A percentile compares a stretch with the other conserved stretches of the same genome.
Conservation (phyloP, 371 early-diverging fungal genomes). For the Mucor piriformis region DNA sequence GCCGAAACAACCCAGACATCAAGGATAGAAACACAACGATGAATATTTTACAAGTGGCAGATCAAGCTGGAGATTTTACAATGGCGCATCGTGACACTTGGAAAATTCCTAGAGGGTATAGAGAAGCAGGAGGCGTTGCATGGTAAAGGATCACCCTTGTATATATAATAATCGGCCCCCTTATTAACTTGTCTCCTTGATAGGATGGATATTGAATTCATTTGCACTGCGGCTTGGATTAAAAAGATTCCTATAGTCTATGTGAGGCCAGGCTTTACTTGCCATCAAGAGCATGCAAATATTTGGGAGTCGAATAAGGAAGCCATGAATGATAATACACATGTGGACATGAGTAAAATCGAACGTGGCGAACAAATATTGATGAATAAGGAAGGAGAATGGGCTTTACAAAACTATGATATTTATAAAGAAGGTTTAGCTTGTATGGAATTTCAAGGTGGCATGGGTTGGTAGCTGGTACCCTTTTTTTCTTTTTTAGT, state of each 20-base stretch:
- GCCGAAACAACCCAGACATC: conserved; percentile 16
- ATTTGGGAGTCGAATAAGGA: conserved; percentile 29
- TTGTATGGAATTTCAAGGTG: conserved; percentile 49
- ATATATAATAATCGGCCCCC: no score
- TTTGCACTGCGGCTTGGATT: conserved; percentile 49
- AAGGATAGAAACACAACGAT: conserved; percentile 18
- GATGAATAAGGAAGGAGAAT: conserved; percentile 41
- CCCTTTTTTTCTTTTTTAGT: neutral
- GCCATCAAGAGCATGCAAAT: conserved; percentile 46
- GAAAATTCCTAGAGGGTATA: conserved; percentile 40
- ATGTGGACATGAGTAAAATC: conserved; percentile 37
- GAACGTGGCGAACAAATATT: conserved; percentile 28
- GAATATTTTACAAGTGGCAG: conserved; percentile 35
- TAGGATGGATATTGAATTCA: conserved; percentile 48
- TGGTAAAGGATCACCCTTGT: no score
- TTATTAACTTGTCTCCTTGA: neutral
- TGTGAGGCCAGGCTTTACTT: conserved; percentile 34
- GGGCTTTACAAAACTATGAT: conserved; percentile 38
- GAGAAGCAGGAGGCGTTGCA: conserved; percentile 44
- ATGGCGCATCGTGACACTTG: conserved; percentile 54
- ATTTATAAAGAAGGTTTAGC: conserved; percentile 35
- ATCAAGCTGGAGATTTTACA: conserved; percentile 50
- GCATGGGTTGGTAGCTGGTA: conserved; percentile 24
- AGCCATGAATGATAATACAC: conserved; percentile 26
- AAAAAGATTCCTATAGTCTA: conserved; percentile 38